These are phyloP conservation scores for Didymosphaeria variabile DNA, from an alignment of 2,329 filamentous ascomycete genomes.

Conservation along the genomic window DNA sequence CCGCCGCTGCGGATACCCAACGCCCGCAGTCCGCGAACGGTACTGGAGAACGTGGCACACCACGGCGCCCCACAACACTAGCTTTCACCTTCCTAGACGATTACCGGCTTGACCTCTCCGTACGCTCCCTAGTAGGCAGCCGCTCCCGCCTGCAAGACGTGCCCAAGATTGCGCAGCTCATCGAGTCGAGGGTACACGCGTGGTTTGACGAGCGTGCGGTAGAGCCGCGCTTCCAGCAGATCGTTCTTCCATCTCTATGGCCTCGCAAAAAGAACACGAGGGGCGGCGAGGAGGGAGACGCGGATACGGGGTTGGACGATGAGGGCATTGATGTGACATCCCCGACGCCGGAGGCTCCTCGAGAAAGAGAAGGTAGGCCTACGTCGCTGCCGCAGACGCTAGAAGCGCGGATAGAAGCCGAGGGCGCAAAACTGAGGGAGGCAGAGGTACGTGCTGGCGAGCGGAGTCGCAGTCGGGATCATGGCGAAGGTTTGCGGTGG, in stretches of 20 bases:
- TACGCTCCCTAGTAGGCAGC: conserved; percentile 80
- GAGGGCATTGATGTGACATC: conserved; percentile 23
- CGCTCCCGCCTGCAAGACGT: conserved; percentile 84
- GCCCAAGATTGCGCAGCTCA: conserved; percentile 85
- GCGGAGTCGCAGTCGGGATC: conserved; percentile 26
- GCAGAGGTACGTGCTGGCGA: conserved; percentile 47
- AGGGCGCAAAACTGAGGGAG: conserved; percentile 48
- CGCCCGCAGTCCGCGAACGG: conserved; percentile 31
- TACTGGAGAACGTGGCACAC: conserved; percentile 20
- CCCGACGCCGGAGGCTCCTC: background rate
- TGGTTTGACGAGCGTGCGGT: conserved; percentile 91
- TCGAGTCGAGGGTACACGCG: conserved; percentile 79
- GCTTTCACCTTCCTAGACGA: conserved; percentile 94
- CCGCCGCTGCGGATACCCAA: conserved; percentile 25
- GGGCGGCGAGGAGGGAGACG: conserved; percentile 63
- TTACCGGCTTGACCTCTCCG: conserved; percentile 83
- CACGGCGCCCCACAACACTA: conserved; percentile 76
- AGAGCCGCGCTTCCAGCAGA: conserved; percentile 87
- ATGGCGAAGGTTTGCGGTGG: conserved; percentile 38
- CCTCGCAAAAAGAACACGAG: conserved; percentile 84
- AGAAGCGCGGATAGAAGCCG: conserved; percentile 46
- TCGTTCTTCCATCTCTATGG: conserved; percentile 83
- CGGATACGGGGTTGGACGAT: conserved; percentile 22
- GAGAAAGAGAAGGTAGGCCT: conserved; percentile 9
- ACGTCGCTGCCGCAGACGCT: conserved; percentile 24